A percentile compares a stretch with the other conserved stretches of the same genome.
Conservation (phyloP, 1,284 basidiomycete species). For the Cutaneotrichosporon spelunceum region DNA sequence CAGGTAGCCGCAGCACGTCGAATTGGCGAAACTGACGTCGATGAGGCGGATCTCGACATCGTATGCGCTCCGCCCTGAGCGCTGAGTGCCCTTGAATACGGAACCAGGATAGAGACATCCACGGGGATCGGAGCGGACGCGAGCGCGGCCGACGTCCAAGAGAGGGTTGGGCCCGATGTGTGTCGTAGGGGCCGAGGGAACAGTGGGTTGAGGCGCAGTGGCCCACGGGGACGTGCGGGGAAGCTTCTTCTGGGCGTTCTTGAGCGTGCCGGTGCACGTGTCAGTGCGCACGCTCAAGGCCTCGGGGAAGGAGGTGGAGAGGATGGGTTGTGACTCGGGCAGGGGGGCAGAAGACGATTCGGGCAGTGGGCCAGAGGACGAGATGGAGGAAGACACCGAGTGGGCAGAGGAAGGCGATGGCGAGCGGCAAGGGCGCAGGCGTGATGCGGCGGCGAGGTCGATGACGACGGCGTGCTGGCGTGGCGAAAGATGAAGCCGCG, state of each 20-base stretch:
- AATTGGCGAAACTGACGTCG: slow-evolving; percentile 75
- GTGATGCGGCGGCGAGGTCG: slow-evolving; percentile 7
- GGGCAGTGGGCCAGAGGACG: not conserved
- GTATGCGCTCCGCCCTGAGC: slow-evolving; percentile 77
- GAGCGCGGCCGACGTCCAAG: slow-evolving; percentile 68
- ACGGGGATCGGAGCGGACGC: slow-evolving; percentile 68
- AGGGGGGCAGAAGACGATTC: not conserved
- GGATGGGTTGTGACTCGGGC: not conserved
- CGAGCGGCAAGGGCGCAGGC: not conserved
- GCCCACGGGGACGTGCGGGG: slow-evolving; percentile 37
- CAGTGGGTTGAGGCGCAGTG: slow-evolving; percentile 11
- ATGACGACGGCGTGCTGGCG: slow-evolving; percentile 11
- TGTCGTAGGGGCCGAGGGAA: not conserved
- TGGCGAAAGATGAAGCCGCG: slow-evolving; percentile 1
- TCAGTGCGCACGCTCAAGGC: not conserved
- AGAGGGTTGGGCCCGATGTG: slow-evolving; percentile 57
- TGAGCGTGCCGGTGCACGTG: not conserved
- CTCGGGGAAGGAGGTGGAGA: not conserved
- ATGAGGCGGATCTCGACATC: slow-evolving; percentile 77
- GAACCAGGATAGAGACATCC: slow-evolving; percentile 78
- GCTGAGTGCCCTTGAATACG: slow-evolving; percentile 73
- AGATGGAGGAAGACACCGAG: not conserved
- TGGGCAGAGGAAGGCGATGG: not conserved
- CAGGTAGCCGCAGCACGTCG: slow-evolving; percentile 79
- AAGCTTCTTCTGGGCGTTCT: slow-evolving; percentile 24